Percentiles rank a stretch among this genome's conserved stretches.
Evolutionary conservation across 345 rosid genomes (phyloP).

Genomic region (Gossypium stocksii): DNA sequence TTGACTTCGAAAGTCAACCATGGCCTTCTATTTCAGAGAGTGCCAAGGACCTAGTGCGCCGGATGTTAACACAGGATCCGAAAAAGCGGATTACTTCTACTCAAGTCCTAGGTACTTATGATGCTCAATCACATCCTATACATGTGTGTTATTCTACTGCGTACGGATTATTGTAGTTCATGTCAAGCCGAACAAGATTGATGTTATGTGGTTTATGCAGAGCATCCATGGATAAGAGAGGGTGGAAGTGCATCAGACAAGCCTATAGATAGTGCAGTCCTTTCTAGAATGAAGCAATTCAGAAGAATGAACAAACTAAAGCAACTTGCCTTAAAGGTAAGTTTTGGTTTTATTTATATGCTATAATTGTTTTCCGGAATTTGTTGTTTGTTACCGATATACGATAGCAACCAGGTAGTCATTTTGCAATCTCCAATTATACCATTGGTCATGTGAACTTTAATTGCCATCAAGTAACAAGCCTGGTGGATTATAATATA

Average conservation of each 20-base stretch:
- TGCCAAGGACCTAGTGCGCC: conserved; percentile 79
- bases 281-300: conserved; percentile 91
- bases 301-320: conserved; percentile 92
- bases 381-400: background rate
- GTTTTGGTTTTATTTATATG: background rate
- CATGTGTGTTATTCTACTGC: background rate
- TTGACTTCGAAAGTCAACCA: conserved; percentile 67
- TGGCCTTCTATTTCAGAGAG: conserved; percentile 78
- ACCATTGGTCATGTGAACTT: background rate
- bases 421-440: background rate
- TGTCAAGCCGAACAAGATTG: background rate
- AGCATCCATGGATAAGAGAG: conserved; percentile 39
- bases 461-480: background rate
- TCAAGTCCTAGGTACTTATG: conserved; percentile 61
- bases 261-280: conserved; percentile 86
- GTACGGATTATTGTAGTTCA: background rate
- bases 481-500: conserved; percentile 14
- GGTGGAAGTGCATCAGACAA: conserved; percentile 83
- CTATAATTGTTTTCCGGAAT: background rate
- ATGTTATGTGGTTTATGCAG: conserved; percentile 14
- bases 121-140: too few species aligned
- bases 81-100: conserved; percentile 63
- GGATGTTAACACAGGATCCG: conserved; percentile 69
- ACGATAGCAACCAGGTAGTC: background rate
- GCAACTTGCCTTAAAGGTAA: conserved; percentile 88